Percentiles rank a stretch among this genome's conserved stretches.
These are phyloP conservation scores for Penicillium sp. DNA, from an alignment of 2,329 filamentous ascomycete species.

Conservation along the genomic window DNA sequence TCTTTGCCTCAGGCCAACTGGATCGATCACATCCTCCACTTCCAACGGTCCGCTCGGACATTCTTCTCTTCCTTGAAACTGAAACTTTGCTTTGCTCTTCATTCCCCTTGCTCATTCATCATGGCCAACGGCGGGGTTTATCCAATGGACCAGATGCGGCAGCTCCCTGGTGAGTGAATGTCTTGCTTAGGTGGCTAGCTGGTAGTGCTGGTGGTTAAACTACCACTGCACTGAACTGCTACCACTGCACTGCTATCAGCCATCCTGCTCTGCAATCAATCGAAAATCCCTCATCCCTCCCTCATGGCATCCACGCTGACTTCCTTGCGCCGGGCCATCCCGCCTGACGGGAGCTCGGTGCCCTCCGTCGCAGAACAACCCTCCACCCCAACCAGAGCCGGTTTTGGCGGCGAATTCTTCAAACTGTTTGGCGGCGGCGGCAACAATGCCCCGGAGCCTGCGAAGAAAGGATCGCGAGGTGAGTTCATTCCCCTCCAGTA, in stretches of 20 bases:
- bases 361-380: constrained; percentile 23
- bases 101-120: constrained; percentile 8
- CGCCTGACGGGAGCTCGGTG: constrained; percentile 21
- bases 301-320: constrained; percentile 15
- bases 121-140: constrained; percentile 36
- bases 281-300: not conserved
- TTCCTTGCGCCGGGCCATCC: constrained; percentile 17
- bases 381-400: constrained; percentile 23
- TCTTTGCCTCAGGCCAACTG: too few species aligned
- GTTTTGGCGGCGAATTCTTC: constrained; percentile 35
- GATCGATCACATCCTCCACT: constrained; percentile 5
- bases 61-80: constrained; percentile 5
- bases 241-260: not conserved
- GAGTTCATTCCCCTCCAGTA: constrained; percentile 22
- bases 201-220: too few species aligned
- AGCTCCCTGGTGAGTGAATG: constrained; percentile 22
- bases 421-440: constrained; percentile 62
- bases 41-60: not conserved
- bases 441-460: not conserved
- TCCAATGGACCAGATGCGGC: constrained; percentile 30
- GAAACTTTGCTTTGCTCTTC: constrained; percentile 8
- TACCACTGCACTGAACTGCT: not conserved
- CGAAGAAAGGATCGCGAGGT: constrained; percentile 82
- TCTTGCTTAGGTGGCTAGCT: not conserved
- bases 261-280: not conserved